Base-by-base conservation (phyloP, 148 eudicot genomes). In the Amaranthus hypochondriacus region DNA sequence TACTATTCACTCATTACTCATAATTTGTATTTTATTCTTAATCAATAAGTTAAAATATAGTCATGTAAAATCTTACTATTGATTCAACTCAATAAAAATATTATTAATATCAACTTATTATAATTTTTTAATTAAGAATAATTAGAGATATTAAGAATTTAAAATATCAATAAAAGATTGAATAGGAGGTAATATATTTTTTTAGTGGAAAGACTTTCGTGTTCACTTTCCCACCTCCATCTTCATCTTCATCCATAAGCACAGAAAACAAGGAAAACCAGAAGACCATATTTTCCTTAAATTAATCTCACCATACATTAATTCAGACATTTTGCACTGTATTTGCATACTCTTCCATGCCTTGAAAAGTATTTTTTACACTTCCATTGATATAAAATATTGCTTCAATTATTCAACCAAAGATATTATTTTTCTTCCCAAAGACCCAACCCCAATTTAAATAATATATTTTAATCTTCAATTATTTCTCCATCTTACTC, bases 201-300 rank as follows among this genome's bases (percentile, higher is more conserved):
- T 39, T 56, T 59, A 60, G 18, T 54, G 15, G 5, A 62, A 61
- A 39, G n/a, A 54, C 8, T 46, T 44, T 58, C 53, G 63, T 56
- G 61, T 70, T n/a, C 63, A 7, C 52, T 47, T 68, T 56, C 13
- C 44, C 68, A 61, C 28, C 58, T 42, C 5, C 50, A 51, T 51
- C 52, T 50, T 21, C 76, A 73, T 72, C 68, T 52, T 73, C 76
- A 62, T 51, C 56, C 74, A 59, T 48, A 14, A 56, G 15, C 65
- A 58, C 62, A 57, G n/a, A 70, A 73, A 9, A 52, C 50, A 51
- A 72, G 7, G 28, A 50, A 68, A 13, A 28, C 39, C 39, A 1
- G 10, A 13, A 8, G 56, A 8, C 12, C 56, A 6, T 53, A 8
- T 53, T 53, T 4, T 13, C 56, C 10, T 53, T 53, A 53, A 53